Evolutionary conservation across 2,329 filamentous ascomycete genomes (phyloP).

Genomic region (Diaporthe vexans): DNA sequence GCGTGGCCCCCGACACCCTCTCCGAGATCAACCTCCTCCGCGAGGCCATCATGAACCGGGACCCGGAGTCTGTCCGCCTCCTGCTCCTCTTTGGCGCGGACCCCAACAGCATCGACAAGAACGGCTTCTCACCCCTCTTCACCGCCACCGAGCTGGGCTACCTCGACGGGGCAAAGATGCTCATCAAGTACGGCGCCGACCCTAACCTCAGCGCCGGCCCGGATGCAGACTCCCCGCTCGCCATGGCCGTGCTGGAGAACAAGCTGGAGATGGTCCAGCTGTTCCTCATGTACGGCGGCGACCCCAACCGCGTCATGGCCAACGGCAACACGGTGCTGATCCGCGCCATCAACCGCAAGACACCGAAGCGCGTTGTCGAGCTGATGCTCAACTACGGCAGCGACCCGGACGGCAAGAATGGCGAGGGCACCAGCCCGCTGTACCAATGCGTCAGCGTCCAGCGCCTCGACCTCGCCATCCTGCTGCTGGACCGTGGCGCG

Average conservation of each 20-base stretch:
- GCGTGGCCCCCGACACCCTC: conserved; percentile 65
- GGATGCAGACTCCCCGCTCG: conserved; percentile 68
- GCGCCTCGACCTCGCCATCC: conserved; percentile 68
- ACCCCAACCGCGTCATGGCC: conserved; percentile 66
- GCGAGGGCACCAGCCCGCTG: conserved; percentile 73
- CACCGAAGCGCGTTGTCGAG: conserved; percentile 67
- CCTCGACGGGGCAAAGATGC: conserved; percentile 68
- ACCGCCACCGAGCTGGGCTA: conserved; percentile 66
- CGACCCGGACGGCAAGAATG: conserved; percentile 71
- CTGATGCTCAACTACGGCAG: conserved; percentile 72
- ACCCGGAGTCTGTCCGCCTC: conserved; percentile 67
- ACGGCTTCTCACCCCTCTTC: conserved; percentile 65
- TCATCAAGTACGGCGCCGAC: conserved; percentile 74
- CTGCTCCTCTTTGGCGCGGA: conserved; percentile 70
- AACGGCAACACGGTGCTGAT: conserved; percentile 74
- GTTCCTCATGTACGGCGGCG: conserved; percentile 72
- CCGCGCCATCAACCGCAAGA: conserved; percentile 70
- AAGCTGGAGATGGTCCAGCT: conserved; percentile 71
- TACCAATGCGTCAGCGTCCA: conserved; percentile 70
- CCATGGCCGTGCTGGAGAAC: conserved; percentile 63
- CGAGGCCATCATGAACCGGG: conserved; percentile 65
- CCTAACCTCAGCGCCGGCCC: conserved; percentile 53
- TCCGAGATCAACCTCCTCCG: conserved; percentile 63
- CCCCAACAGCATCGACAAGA: conserved; percentile 64
- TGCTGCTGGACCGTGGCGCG: conserved; percentile 68